Conservation (phyloP, 306 rosid genomes). For the Vigna nakashimae region DNA sequence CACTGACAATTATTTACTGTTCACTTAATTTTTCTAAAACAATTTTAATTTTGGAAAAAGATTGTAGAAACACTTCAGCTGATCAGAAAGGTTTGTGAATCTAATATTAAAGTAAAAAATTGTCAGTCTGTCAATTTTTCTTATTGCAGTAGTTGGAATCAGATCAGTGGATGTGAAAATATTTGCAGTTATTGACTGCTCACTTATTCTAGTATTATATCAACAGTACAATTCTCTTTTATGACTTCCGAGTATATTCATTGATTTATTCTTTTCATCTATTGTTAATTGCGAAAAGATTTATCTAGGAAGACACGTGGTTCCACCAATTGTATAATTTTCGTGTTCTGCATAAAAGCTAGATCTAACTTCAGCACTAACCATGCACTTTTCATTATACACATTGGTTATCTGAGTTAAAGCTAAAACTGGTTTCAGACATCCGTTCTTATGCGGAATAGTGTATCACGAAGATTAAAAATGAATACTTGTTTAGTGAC, state of each 20-base stretch:
- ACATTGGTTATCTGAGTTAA: conserved; percentile 2
- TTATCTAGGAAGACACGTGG: not conserved
- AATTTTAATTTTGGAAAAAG: not conserved
- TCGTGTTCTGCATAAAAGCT: not conserved
- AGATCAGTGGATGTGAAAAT: conserved; percentile 6
- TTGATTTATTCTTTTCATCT: not conserved
- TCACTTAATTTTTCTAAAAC: conserved; percentile 7
- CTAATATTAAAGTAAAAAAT: not conserved
- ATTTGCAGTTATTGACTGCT: conserved; percentile 17
- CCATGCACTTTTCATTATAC: not conserved
- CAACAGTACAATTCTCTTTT: not conserved
- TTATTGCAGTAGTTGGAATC: not conserved
- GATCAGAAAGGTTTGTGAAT: not conserved
- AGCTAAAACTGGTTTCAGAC: conserved; percentile 13
- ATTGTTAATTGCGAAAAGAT: not conserved
- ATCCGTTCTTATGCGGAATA: not conserved
- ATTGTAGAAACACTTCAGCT: conserved; percentile 4
- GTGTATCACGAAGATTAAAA: not conserved
- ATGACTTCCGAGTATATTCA: conserved; percentile 16
- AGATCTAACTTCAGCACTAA: not conserved
- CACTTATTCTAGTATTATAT: conserved; percentile 2
- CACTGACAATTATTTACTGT: conserved; percentile 4
- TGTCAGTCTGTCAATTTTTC: not conserved
- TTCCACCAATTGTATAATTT: conserved; percentile 15
- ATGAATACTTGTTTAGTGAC: not conserved